Conservation (phyloP, 1,284 basidiomycete genomes). For the Cryptococcus sp. region DNA sequence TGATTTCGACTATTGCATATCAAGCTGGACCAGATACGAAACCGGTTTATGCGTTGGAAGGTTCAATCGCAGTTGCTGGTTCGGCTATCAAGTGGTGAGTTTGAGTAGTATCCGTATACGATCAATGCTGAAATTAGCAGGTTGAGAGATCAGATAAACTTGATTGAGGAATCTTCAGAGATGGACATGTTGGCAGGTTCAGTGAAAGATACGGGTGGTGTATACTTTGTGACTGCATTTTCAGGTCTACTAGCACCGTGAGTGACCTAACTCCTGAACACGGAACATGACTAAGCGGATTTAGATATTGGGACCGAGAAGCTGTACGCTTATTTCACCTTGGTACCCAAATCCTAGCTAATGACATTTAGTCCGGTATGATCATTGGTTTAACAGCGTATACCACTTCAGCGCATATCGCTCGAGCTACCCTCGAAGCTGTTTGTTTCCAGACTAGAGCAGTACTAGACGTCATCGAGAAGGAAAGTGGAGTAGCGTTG, state of each 20-base stretch:
- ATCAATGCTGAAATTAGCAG: constrained; percentile 20
- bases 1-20: constrained; percentile 89
- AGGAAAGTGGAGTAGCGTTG: constrained; percentile 68
- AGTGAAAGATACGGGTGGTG: constrained; percentile 78
- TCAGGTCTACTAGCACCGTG: constrained; percentile 78
- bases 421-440: constrained; percentile 88
- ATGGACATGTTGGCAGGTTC: constrained; percentile 79
- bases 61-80: constrained; percentile 91
- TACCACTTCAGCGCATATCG: constrained; percentile 89
- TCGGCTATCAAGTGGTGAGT: constrained; percentile 83
- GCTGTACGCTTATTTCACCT: constrained; percentile 17
- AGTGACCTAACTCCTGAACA: constrained; percentile 3
- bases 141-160: constrained; percentile 82
- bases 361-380: constrained; percentile 54
- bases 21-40: constrained; percentile 73
- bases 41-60: constrained; percentile 90
- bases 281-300: not conserved
- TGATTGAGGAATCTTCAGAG: constrained; percentile 76
- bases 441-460: constrained; percentile 73
- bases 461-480: constrained; percentile 83
- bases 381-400: constrained; percentile 68
- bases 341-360: constrained; percentile 54
- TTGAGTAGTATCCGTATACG: not conserved
- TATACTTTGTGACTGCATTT: constrained; percentile 97
- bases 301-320: constrained; percentile 43